Evolutionary conservation across 345 rosid species (phyloP).

Genomic region (Syzygium jambos): DNA sequence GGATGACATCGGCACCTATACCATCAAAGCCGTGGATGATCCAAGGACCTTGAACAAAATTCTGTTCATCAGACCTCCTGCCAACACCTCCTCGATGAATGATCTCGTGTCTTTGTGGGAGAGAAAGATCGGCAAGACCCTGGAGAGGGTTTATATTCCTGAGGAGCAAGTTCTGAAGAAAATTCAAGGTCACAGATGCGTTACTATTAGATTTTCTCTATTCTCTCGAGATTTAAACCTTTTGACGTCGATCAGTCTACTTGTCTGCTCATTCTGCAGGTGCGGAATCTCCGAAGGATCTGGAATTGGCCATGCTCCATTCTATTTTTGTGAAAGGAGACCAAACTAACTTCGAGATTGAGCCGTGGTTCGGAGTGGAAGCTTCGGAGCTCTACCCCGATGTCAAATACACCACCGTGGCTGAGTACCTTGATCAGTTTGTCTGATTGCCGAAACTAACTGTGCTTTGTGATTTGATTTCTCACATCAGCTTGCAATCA

Average conservation of each 20-base stretch:
- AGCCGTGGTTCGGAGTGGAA: background rate
- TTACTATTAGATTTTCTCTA: background rate
- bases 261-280: background rate
- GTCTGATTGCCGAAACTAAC: background rate
- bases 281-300: background rate
- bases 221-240: background rate
- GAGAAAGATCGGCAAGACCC: background rate
- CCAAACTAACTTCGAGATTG: background rate
- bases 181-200: background rate
- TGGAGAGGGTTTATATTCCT: background rate
- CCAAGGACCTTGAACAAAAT: slow-evolving; percentile 7
- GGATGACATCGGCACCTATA: slow-evolving; percentile 4
- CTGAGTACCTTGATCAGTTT: background rate
- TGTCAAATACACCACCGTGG: background rate
- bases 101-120: background rate
- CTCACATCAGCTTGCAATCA: background rate
- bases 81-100: background rate
- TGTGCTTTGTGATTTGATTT: background rate
- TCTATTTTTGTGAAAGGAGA: background rate
- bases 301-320: background rate
- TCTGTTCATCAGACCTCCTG: background rate
- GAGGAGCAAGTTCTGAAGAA: slow-evolving; percentile 1
- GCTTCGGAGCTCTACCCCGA: slow-evolving; percentile 8
- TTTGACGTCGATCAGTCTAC: background rate
- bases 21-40: slow-evolving; percentile 8